phyloP scores from a whole-genome alignment of 1,284 basidiomycete genomes.

The Athelia psychrophila region DNA sequence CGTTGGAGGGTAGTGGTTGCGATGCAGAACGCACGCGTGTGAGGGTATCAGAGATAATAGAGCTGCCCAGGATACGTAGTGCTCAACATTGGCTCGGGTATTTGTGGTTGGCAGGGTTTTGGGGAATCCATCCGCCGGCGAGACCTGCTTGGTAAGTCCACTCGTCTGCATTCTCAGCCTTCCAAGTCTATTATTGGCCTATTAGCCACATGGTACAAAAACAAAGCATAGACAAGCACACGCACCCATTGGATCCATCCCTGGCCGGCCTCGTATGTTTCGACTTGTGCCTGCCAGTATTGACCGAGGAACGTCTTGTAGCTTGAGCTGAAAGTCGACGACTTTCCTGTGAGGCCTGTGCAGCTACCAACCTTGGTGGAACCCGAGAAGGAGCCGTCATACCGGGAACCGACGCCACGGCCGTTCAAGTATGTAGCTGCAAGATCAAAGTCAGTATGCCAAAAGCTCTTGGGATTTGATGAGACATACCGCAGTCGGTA shows the following conservation, averaged over 20 bases:
- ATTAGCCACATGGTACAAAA: too few species aligned
- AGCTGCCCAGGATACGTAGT: too few species aligned
- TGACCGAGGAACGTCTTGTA: constrained; percentile 86
- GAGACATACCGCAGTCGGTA: constrained; percentile 62
- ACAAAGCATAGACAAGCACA: too few species aligned
- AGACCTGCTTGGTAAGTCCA: constrained; percentile 81
- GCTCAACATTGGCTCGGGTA: constrained; percentile 36
- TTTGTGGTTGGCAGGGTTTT: constrained; percentile 45
- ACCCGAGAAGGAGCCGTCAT: constrained; percentile 73
- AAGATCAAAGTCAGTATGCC: too few species aligned
- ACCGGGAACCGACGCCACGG: constrained; percentile 64
- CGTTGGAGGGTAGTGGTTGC: too few species aligned
- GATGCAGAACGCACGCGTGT: too few species aligned
- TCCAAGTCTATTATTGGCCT: constrained; percentile 43
- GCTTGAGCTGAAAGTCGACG: constrained; percentile 64
- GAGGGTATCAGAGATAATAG: too few species aligned
- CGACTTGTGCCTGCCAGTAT: constrained; percentile 84
- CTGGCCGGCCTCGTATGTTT: constrained; percentile 57
- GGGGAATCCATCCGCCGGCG: constrained; percentile 81
- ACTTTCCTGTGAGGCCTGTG: constrained; percentile 66
- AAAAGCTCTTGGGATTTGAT: too few species aligned
- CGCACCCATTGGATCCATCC: constrained; percentile 78
- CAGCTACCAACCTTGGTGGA: constrained; percentile 73
- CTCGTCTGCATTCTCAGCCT: constrained; percentile 69
- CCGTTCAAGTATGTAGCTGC: constrained; percentile 51